A percentile compares a stretch with the other conserved stretches of the same genome.
phyloP scores from a whole-genome alignment of 306 rosid genomes.

The Aeschynomene evenia region DNA sequence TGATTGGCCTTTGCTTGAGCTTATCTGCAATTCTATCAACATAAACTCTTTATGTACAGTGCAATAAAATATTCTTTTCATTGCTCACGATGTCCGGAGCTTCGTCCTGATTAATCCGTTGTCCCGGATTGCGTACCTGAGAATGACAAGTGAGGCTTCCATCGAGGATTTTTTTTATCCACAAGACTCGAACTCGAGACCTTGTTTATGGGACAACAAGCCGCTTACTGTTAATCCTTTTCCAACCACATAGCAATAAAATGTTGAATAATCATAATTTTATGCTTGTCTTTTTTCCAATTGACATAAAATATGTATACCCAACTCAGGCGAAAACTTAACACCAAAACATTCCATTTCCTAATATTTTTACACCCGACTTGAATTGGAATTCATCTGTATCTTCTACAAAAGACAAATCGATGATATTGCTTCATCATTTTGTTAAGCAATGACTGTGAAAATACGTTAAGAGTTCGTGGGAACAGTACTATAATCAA shows the following conservation, averaged over 20 bases:
- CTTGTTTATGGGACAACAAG: too few relatives aligned
- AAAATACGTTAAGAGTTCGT: background rate
- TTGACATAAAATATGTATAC: background rate
- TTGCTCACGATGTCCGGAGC: too few relatives aligned
- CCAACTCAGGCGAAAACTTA: background rate
- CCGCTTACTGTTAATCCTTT: too few relatives aligned
- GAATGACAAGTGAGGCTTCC: too few relatives aligned
- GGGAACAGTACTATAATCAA: background rate
- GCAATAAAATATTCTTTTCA: background rate
- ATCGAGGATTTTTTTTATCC: too few relatives aligned
- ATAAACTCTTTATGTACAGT: background rate
- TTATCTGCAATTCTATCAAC: slow-evolving; percentile 14
- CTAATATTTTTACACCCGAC: background rate
- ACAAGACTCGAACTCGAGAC: too few relatives aligned
- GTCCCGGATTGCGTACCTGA: too few relatives aligned
- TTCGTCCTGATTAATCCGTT: too few relatives aligned
- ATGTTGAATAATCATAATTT: background rate
- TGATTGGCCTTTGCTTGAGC: background rate
- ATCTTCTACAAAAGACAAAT: background rate
- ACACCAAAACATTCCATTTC: background rate
- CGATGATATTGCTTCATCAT: background rate
- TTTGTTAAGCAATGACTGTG: background rate
- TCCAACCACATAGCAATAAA: too few relatives aligned
- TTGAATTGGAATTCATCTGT: background rate
- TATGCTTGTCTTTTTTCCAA: background rate